Conservation (phyloP, 2,329 filamentous ascomycete species). For the Cladophialophora psammophila region DNA sequence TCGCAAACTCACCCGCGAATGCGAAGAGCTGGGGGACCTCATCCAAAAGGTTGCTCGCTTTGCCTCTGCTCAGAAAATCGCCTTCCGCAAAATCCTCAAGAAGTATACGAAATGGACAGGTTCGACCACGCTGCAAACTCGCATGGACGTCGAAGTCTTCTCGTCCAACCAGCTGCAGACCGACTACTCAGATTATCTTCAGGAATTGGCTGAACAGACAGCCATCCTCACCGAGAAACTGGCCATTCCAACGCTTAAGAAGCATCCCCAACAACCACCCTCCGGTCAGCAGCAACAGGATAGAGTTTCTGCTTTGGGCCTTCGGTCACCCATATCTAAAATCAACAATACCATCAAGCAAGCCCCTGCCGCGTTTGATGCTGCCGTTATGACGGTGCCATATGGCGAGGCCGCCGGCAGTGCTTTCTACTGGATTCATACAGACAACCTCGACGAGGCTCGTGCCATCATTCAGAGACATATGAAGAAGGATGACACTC, state of each 20-base stretch:
- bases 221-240: conserved; percentile 34
- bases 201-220: conserved; percentile 31
- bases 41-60: conserved; percentile 75
- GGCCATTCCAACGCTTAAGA: conserved; percentile 32
- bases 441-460: conserved; percentile 62
- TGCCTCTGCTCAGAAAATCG: conserved; percentile 74
- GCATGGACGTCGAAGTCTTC: conserved; percentile 73
- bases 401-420: conserved; percentile 55
- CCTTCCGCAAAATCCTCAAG: conserved; percentile 83
- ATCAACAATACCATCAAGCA: conserved; percentile 51
- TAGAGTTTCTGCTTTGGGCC: conserved; percentile 29
- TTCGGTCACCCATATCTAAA: conserved; percentile 35
- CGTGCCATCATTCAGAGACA: conserved; percentile 60
- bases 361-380: conserved; percentile 58
- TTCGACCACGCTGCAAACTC: conserved; percentile 68
- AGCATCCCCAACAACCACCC: conserved; percentile 15
- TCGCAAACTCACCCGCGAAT: conserved; percentile 59
- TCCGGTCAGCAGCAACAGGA: conserved; percentile 16
- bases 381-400: conserved; percentile 56
- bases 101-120: conserved; percentile 91
- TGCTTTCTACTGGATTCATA: conserved; percentile 63
- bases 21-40: conserved; percentile 69
- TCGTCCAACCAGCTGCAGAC: conserved; percentile 37
- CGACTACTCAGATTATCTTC: conserved; percentile 37
- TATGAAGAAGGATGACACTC: conserved; percentile 49